Conservation (phyloP, 768 basidiomycete species). For the Pholiota conissans region DNA sequence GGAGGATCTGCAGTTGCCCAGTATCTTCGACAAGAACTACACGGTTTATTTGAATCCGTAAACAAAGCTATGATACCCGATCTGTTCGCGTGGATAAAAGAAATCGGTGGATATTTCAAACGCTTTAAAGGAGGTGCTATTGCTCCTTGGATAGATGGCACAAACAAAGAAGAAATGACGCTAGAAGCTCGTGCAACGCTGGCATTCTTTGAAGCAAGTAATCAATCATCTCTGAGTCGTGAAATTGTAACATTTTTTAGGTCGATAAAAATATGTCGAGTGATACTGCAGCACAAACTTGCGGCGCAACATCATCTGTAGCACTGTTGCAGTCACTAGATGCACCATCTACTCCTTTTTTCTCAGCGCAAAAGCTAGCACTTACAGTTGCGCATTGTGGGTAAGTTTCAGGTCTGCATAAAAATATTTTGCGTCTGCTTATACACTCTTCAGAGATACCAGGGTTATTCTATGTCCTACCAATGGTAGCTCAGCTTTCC, state of each 20-base stretch:
- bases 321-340: conserved; percentile 92
- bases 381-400: conserved; percentile 94
- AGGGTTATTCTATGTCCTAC: conserved; percentile 81
- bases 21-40: conserved; percentile 82
- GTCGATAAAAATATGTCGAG: conserved; percentile 74
- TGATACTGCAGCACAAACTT: conserved; percentile 67
- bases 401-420: conserved; percentile 34
- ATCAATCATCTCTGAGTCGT: neutral
- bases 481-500: conserved; percentile 66
- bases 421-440: neutral
- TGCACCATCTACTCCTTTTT: conserved; percentile 77
- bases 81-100: conserved; percentile 73
- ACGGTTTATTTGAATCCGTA: conserved; percentile 80
- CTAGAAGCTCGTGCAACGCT: conserved; percentile 84
- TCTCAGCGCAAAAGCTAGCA: conserved; percentile 69
- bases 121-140: conserved; percentile 83
- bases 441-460: conserved; percentile 66
- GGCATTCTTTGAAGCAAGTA: conserved; percentile 80
- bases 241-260: conserved; percentile 33
- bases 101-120: conserved; percentile 88
- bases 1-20: conserved; percentile 90
- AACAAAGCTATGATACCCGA: conserved; percentile 73
- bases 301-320: conserved; percentile 91
- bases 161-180: conserved; percentile 48
- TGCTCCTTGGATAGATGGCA: conserved; percentile 58